phyloP scores from a whole-genome alignment of 1,139 yeast genomes.

The Yamadazyma songkhlaensis region DNA sequence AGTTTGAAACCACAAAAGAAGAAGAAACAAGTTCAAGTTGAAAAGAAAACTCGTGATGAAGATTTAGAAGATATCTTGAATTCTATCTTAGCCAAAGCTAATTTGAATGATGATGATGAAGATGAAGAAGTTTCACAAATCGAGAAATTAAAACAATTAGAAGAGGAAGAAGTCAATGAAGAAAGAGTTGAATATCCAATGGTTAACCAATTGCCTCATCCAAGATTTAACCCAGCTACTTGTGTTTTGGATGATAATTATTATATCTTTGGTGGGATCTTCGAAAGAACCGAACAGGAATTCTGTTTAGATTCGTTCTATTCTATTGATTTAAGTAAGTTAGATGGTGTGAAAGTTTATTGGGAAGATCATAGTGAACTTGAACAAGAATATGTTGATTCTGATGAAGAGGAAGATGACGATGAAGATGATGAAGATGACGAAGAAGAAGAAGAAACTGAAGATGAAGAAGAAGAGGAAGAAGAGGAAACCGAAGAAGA shows the following conservation, averaged over 20 bases:
- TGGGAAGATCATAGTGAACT: constrained; percentile 76
- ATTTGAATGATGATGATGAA: constrained; percentile 52
- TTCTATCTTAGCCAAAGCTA: constrained; percentile 68
- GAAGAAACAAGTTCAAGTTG: constrained; percentile 41
- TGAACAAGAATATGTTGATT: constrained; percentile 24
- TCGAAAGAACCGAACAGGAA: constrained; percentile 86
- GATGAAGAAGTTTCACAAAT: constrained; percentile 40
- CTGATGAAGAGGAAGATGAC: constrained; percentile 48
- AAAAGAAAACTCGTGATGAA: constrained; percentile 62
- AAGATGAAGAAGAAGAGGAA: constrained; percentile 53
- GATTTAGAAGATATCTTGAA: constrained; percentile 82
- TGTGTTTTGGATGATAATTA: constrained; percentile 83
- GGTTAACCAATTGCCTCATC: constrained; percentile 71
- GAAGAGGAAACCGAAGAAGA: constrained; percentile 63
- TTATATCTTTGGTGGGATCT: constrained; percentile 89
- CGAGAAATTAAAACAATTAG: constrained; percentile 36
- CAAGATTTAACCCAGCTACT: constrained; percentile 82
- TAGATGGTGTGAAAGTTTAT: constrained; percentile 83
- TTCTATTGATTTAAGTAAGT: constrained; percentile 76
- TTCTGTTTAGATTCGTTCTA: constrained; percentile 82
- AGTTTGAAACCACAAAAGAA: constrained; percentile 63
- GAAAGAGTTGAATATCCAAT: constrained; percentile 50
- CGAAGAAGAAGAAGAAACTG: constrained; percentile 46
- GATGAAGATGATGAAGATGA: constrained; percentile 64
- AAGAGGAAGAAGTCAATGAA: constrained; percentile 36